phyloP scores from a whole-genome alignment of 306 rosid genomes.

The Cajanus cajan region DNA sequence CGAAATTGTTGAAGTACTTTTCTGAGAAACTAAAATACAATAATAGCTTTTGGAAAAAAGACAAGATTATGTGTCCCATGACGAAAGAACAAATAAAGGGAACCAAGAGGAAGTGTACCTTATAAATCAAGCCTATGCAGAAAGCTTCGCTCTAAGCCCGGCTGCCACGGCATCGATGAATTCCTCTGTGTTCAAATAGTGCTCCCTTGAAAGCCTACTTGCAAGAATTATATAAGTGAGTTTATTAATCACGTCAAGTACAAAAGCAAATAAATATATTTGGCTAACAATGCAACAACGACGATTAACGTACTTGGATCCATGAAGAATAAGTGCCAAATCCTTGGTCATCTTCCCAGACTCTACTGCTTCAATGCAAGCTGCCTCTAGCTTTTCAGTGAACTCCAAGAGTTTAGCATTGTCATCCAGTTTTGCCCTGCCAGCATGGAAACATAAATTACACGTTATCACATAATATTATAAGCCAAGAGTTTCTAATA shows the following conservation, averaged over 20 bases:
- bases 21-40: background rate
- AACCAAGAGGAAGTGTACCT: conserved; percentile 2
- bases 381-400: conserved; percentile 80
- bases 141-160: conserved; percentile 59
- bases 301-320: conserved; percentile 62
- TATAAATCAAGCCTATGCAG: conserved; percentile 41
- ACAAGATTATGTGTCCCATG: background rate
- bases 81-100: background rate
- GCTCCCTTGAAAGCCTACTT: conserved; percentile 73
- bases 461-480: background rate
- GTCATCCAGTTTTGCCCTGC: conserved; percentile 90
- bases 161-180: conserved; percentile 91
- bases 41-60: background rate
- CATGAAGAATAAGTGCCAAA: conserved; percentile 90
- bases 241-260: conserved; percentile 2
- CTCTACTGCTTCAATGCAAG: conserved; percentile 83
- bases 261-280: background rate
- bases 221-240: background rate
- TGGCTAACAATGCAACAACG: background rate
- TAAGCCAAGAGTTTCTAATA: background rate
- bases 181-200: conserved; percentile 86
- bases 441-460: background rate
- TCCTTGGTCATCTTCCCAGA: conserved; percentile 99
- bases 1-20: background rate
- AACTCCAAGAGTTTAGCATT: conserved; percentile 66